phyloP scores from a whole-genome alignment of 768 basidiomycete genomes.

The Lyophyllum decastes region DNA sequence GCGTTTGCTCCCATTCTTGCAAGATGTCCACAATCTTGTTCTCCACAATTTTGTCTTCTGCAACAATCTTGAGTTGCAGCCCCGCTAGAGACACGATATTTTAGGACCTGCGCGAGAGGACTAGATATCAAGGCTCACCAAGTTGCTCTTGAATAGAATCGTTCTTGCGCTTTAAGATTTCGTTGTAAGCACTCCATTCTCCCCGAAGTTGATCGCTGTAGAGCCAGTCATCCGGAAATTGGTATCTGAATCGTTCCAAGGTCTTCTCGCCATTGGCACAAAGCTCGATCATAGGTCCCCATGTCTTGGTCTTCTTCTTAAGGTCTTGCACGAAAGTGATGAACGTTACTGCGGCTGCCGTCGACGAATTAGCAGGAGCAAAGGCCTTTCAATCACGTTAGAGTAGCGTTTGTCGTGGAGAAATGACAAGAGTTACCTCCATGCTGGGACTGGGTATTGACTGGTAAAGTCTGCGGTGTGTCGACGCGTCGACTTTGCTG shows the following conservation, averaged over 20 bases:
- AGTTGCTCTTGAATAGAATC: constrained; percentile 98
- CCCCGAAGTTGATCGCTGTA: constrained; percentile 97
- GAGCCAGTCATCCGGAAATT: constrained; percentile 97
- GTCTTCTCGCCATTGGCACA: constrained; percentile 97
- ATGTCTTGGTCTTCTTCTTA: constrained; percentile 94
- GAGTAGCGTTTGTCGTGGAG: neutral
- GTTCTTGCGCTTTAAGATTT: constrained; percentile 97
- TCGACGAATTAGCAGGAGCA: constrained; percentile 84
- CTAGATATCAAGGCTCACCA: constrained; percentile 52
- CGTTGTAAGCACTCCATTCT: constrained; percentile 98
- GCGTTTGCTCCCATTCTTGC: constrained; percentile 92
- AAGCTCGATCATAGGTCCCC: constrained; percentile 95
- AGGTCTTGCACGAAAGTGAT: constrained; percentile 99
- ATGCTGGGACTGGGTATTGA: constrained; percentile 21
- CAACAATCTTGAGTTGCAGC: constrained; percentile 98
- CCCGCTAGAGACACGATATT: constrained; percentile 58
- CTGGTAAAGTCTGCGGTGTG: constrained; percentile 7
- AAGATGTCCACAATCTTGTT: constrained; percentile 92
- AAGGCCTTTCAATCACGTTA: constrained; percentile 47
- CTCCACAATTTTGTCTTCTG: constrained; percentile 97
- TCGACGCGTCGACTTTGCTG: constrained; percentile 25
- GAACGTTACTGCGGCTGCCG: constrained; percentile 97
- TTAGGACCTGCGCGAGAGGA: neutral
- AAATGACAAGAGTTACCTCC: constrained; percentile 23
- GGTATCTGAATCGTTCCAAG: constrained; percentile 93